Percentiles rank a stretch among this genome's conserved stretches.
These are phyloP conservation scores for Phylloporus arenicola DNA, from an alignment of 768 basidiomycete species.

Conservation along the genomic window DNA sequence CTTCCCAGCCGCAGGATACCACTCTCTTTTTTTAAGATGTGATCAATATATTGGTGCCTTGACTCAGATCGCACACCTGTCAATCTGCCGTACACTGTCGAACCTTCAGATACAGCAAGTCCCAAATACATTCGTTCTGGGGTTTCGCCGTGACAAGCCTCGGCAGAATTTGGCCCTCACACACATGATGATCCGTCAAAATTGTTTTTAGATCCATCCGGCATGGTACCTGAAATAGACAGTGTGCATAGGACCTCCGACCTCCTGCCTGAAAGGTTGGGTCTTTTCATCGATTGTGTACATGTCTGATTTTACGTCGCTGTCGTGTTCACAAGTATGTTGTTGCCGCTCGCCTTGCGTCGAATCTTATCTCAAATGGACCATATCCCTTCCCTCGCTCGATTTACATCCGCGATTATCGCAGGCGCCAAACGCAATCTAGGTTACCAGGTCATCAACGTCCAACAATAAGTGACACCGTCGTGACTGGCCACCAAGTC, in stretches of 20 bases:
- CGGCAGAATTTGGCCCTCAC: neutral
- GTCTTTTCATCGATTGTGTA: neutral
- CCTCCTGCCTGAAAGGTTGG: neutral
- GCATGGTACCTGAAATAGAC: neutral
- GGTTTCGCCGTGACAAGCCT: neutral
- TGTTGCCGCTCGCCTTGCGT: too few relatives aligned
- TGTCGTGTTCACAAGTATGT: too few relatives aligned
- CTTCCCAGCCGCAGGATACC: neutral
- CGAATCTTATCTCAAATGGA: neutral
- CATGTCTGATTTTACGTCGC: too few relatives aligned
- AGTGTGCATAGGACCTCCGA: neutral
- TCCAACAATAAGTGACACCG: too few relatives aligned
- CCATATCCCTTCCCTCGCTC: too few relatives aligned
- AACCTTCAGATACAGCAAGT: neutral
- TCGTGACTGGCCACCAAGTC: too few relatives aligned
- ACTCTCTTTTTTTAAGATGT: neutral
- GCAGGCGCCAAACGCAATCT: neutral
- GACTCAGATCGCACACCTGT: neutral
- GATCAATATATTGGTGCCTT: neutral
- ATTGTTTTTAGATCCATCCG: neutral
- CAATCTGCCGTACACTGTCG: neutral
- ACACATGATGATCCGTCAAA: too few relatives aligned
- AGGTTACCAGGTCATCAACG: too few relatives aligned
- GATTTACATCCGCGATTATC: neutral
- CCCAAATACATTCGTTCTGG: neutral